phyloP scores from a whole-genome alignment of 2,329 filamentous ascomycete genomes.

The Ceratocystis ficicola region DNA sequence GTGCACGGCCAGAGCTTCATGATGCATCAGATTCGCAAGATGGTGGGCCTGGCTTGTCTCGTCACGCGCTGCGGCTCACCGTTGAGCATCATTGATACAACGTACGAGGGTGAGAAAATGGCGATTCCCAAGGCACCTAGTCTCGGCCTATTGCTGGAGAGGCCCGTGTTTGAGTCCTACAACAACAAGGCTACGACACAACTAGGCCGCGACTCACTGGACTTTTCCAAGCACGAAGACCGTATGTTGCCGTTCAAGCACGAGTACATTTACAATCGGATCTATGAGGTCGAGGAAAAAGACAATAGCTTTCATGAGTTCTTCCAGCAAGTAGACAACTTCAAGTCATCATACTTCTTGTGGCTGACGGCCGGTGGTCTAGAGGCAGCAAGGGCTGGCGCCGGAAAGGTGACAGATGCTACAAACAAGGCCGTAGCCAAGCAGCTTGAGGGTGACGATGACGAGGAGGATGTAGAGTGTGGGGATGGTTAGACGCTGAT shows the following conservation, averaged over 20 bases:
- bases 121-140: constrained; percentile 90
- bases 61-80: constrained; percentile 74
- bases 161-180: constrained; percentile 83
- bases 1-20: constrained; percentile 98
- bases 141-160: constrained; percentile 74
- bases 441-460: constrained; percentile 42
- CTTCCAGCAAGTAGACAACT: constrained; percentile 69
- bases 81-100: constrained; percentile 56
- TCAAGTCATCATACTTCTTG: constrained; percentile 57
- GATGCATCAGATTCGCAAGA: constrained; percentile 99
- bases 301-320: constrained; percentile 71
- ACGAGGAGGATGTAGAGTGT: constrained; percentile 38
- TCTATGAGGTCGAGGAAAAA: constrained; percentile 80
- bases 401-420: constrained; percentile 28
- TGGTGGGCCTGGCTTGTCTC: constrained; percentile 86
- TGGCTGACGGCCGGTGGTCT: constrained; percentile 62
- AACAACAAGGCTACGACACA: constrained; percentile 58
- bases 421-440: constrained; percentile 35
- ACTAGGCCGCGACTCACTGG: constrained; percentile 55
- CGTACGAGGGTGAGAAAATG: constrained; percentile 59
- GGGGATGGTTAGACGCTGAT: constrained; percentile 31
- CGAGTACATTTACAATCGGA: constrained; percentile 77
- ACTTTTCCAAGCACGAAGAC: constrained; percentile 65
- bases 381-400: constrained; percentile 39
- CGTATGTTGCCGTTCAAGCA: constrained; percentile 85